These are phyloP conservation scores for Houttuynia cordata DNA, from an alignment of 164 flowering plant species.

Conservation along the genomic window DNA sequence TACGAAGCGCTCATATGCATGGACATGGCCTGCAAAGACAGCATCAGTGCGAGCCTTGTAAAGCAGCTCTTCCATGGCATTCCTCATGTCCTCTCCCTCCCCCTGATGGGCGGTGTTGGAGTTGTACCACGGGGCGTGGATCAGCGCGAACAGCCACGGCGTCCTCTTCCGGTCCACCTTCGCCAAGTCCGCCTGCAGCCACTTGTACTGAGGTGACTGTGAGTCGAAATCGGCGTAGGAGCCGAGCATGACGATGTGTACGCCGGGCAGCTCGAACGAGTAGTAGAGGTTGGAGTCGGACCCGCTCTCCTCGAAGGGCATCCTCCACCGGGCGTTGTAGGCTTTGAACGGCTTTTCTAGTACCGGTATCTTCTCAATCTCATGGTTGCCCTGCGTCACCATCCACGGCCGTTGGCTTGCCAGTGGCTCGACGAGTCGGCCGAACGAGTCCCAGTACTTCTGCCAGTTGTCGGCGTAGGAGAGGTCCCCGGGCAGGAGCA, in stretches of 20 bases:
- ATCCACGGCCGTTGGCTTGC: conserved; percentile 87
- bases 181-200: conserved; percentile 50
- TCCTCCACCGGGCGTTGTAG: conserved; percentile 73
- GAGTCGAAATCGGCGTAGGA: conserved; percentile 59
- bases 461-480: conserved; percentile 63
- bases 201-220: conserved; percentile 44
- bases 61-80: conserved; percentile 52
- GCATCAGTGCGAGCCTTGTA: conserved; percentile 51
- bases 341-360: conserved; percentile 31
- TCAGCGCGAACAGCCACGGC: conserved; percentile 52
- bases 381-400: conserved; percentile 90
- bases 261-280: conserved; percentile 62
- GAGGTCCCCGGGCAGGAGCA: conserved; percentile 73
- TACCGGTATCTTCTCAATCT: conserved; percentile 44
- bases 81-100: conserved; percentile 46
- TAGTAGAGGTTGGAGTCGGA: conserved; percentile 79
- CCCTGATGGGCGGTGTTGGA: conserved; percentile 65
- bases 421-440: conserved; percentile 62
- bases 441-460: conserved; percentile 70
- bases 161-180: conserved; percentile 50
- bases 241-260: conserved; percentile 70
- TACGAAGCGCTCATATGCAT: conserved; percentile 91
- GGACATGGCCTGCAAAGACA: conserved; percentile 79
- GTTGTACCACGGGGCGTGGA: conserved; percentile 90
- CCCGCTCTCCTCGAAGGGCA: conserved; percentile 61